Evolutionary conservation across 352 stramenopile species (phyloP), one percentile per base, ranked within the genome.

Genomic region (Globisporangium nodosum): DNA sequence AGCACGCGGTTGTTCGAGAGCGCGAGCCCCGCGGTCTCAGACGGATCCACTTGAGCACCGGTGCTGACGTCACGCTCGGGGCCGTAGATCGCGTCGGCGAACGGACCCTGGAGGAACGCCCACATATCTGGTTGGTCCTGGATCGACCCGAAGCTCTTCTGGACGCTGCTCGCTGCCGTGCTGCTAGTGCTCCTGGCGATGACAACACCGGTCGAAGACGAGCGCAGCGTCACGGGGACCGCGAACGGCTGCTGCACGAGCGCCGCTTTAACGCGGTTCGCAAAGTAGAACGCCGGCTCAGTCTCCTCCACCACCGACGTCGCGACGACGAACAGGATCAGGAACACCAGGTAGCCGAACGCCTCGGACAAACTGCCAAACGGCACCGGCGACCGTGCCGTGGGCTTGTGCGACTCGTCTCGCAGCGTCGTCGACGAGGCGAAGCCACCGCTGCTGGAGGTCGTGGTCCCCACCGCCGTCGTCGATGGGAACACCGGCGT

Each of bases 251-350:
- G 73, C 3, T 76, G 70, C 8, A 78, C 57, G 9, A 91, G 54
- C 13, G 77, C 74, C 5, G 56, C 68, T 35, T 71, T 71, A 5
- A 89, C 60, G 53, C 76, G 76, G 49, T 86, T 77, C 12, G 74
- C 65, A 56, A 88, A 89, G 72, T 81, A 91, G 54, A 88, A 91
- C 2, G 65, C 66, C 31, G 83, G 63, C 20, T 68, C 67, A 53
- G 74, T 64, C 24, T 76, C 67, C 24, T 75, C 76, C 18, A 88
- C 54, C 39, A 85, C 66, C 0, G 60, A 73, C 11, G 74, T 87
- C 2, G 74, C 71, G 49, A 88, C 31, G 12, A 88, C 60, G 47
- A 88, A 85, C 18, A 87, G 37, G 16, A 88, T 40, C 16, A 88
- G 56, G 59, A 88, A 88, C 12, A 78, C 65, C 3, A 67, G 60